Conservation (phyloP, 2,329 filamentous ascomycete species). For the Colletotrichum magnum region DNA sequence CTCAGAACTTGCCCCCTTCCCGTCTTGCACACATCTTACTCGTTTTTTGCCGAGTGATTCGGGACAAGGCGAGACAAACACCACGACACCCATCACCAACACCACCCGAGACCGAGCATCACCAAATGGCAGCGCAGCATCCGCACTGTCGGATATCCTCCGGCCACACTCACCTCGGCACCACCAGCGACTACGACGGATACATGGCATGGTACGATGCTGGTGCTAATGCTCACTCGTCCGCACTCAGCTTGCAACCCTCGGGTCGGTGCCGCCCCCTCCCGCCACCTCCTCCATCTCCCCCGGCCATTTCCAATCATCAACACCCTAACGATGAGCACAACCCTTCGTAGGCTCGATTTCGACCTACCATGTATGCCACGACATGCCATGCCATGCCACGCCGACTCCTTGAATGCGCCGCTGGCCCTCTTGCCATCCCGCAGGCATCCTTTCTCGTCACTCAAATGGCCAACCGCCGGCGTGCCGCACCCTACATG, state of each 20-base stretch:
- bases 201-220: not conserved
- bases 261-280: constrained; percentile 2
- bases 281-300: constrained; percentile 12
- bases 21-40: not conserved
- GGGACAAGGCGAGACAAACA: not conserved
- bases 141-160: constrained; percentile 12
- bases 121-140: constrained; percentile 12
- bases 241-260: not conserved
- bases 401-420: too few species aligned
- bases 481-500: too few species aligned
- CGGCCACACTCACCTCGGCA: constrained; percentile 10
- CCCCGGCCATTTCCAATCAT: constrained; percentile 20
- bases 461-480: too few species aligned
- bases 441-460: too few species aligned
- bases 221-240: constrained; percentile 1
- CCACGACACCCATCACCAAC: not conserved
- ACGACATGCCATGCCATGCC: not conserved
- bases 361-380: not conserved
- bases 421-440: too few species aligned
- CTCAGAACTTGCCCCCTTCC: not conserved
- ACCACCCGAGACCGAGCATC: constrained; percentile 5
- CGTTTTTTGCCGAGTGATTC: not conserved
- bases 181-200: constrained; percentile 7
- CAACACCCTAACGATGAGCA: constrained; percentile 1
- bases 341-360: constrained; percentile 1